Conservation (phyloP, 1,284 basidiomycete genomes). For the Leccinum holopus region DNA sequence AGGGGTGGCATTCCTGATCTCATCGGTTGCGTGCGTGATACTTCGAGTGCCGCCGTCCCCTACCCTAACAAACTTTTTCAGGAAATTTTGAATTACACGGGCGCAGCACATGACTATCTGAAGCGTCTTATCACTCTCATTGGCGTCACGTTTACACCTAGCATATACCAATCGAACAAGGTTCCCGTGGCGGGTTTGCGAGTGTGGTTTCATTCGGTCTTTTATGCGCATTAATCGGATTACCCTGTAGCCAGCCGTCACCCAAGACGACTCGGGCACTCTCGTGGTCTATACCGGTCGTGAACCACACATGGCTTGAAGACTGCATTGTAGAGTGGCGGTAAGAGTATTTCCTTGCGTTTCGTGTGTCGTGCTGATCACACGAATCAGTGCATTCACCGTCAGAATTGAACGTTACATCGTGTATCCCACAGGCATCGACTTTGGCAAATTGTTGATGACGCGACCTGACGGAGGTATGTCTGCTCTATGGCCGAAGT, state of each 20-base stretch:
- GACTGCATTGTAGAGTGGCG: constrained; percentile 83
- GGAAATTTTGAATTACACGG: constrained; percentile 86
- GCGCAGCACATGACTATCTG: constrained; percentile 66
- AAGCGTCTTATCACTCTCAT: constrained; percentile 77
- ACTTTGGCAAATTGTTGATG: constrained; percentile 61
- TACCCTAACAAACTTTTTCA: constrained; percentile 28
- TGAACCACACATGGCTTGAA: constrained; percentile 89
- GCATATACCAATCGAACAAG: constrained; percentile 73
- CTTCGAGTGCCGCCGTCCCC: not conserved
- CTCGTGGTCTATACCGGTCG: constrained; percentile 80
- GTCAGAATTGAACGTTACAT: constrained; percentile 64
- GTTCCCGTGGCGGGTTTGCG: constrained; percentile 83
- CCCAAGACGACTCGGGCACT: constrained; percentile 59
- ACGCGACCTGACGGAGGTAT: constrained; percentile 47
- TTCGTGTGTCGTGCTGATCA: not conserved
- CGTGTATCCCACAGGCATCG: constrained; percentile 61
- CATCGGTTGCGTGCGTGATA: constrained; percentile 40
- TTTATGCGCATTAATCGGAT: not conserved
- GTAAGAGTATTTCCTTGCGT: constrained; percentile 10
- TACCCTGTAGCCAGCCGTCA: constrained; percentile 20
- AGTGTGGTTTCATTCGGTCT: constrained; percentile 21
- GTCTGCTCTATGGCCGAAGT: constrained; percentile 7
- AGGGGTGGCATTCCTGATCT: constrained; percentile 47
- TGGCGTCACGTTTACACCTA: constrained; percentile 80
- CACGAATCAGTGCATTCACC: constrained; percentile 43